These are phyloP conservation scores for Nepenthes gracilis DNA, from an alignment of 148 eudicot genomes.

Conservation along the genomic window DNA sequence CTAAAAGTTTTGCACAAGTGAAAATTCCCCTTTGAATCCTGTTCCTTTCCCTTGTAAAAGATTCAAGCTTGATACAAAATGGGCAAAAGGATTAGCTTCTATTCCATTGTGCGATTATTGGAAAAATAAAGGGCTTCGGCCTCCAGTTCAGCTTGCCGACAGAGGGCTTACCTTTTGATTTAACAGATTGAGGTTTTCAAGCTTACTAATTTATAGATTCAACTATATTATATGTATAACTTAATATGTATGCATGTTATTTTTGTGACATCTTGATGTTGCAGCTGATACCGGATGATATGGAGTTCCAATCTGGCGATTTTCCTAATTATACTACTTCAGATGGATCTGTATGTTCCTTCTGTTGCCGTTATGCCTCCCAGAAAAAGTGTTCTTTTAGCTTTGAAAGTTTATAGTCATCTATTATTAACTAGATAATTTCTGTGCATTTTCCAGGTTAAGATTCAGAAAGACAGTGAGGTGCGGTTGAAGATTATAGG, in stretches of 20 bases:
- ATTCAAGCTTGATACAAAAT: no score
- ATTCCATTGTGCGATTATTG: no score
- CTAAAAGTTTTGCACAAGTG: no score
- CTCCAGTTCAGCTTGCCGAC: no score
- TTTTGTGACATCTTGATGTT: not conserved
- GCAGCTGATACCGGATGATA: conserved; percentile 93
- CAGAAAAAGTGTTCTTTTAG: not conserved
- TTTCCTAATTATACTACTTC: conserved; percentile 83
- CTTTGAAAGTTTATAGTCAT: not conserved
- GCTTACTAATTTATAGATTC: no score
- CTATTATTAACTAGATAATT: not conserved
- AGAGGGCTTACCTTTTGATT: no score
- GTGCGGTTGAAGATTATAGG: conserved; percentile 91
- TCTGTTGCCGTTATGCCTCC: not conserved
- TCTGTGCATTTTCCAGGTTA: conserved; percentile 39
- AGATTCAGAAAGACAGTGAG: conserved; percentile 93
- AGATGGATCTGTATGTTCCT: conserved; percentile 77
- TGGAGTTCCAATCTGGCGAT: conserved; percentile 97
- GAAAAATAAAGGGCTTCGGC: no score
- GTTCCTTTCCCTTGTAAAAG: no score
- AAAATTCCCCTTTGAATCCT: no score
- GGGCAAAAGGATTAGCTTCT: no score
- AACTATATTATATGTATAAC: not conserved
- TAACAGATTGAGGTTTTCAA: no score
- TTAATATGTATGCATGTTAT: not conserved